Conservation (phyloP, 148 eudicot genomes). For the Rhododendron vialii region DNA sequence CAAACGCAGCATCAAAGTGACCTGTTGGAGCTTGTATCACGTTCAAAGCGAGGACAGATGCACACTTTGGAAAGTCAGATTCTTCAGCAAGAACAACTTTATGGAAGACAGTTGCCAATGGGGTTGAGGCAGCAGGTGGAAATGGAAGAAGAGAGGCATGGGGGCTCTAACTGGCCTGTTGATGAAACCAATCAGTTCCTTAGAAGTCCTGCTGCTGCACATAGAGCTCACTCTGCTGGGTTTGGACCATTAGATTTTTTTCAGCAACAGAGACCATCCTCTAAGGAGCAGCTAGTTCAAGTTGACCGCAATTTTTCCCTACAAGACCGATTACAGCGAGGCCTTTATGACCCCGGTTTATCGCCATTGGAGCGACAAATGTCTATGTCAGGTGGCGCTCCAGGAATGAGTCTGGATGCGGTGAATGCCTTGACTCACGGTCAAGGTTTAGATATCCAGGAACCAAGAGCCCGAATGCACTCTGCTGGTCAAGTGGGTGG, state of each 20-base stretch:
- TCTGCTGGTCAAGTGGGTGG: constrained; percentile 55
- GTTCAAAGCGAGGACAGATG: constrained; percentile 63
- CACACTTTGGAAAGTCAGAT: constrained; percentile 60
- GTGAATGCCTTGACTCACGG: constrained; percentile 59
- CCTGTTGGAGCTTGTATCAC: constrained; percentile 62
- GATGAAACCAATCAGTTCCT: constrained; percentile 59
- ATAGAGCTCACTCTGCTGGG: constrained; percentile 46
- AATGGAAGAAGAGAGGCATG: constrained; percentile 61
- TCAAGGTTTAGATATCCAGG: constrained; percentile 67
- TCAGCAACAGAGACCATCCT: constrained; percentile 59
- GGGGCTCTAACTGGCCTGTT: constrained; percentile 51
- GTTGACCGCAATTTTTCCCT: constrained; percentile 57
- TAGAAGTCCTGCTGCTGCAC: constrained; percentile 43
- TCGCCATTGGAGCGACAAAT: constrained; percentile 51
- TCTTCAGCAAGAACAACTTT: constrained; percentile 73
- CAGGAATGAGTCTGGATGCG: constrained; percentile 50
- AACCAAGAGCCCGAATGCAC: constrained; percentile 44
- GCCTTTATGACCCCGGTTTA: constrained; percentile 58
- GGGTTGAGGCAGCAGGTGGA: constrained; percentile 68
- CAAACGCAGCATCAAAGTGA: constrained; percentile 55
- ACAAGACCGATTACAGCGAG: constrained; percentile 62
- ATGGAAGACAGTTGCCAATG: constrained; percentile 48
- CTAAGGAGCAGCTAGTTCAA: constrained; percentile 66
- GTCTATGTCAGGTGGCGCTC: constrained; percentile 55
- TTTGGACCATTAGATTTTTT: constrained; percentile 54